Percentiles rank a stretch among this genome's conserved stretches.
phyloP scores from a whole-genome alignment of 176 grass and related monocot genomes.

The Poa annua region DNA sequence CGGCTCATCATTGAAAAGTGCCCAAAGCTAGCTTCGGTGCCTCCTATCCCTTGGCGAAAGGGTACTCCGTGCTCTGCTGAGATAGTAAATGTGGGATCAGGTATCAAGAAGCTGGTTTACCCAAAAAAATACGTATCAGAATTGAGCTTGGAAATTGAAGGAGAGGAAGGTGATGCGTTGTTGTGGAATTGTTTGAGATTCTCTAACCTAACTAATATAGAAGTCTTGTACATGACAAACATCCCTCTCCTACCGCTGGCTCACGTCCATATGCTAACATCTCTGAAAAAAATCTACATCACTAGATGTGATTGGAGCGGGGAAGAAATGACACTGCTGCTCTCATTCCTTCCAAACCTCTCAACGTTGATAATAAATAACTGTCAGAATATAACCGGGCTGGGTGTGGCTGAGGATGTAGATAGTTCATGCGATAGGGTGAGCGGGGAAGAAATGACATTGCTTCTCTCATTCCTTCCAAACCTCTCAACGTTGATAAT shows the following conservation, averaged over 20 bases:
- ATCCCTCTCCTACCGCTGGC: too few relatives aligned
- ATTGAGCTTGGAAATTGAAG: too few relatives aligned
- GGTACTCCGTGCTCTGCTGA: neutral
- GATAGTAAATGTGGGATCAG: neutral
- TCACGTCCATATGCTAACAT: neutral
- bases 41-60: neutral
- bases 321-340: neutral
- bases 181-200: neutral
- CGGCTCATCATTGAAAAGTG: neutral
- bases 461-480: neutral
- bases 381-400: neutral
- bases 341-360: neutral
- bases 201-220: neutral
- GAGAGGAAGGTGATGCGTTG: fast-evolving
- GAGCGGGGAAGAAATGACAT: neutral
- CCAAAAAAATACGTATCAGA: too few relatives aligned
- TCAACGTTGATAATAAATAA: fast-evolving
- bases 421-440: neutral
- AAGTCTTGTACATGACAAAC: too few relatives aligned
- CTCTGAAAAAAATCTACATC: fast-evolving
- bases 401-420: neutral
- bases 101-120: neutral
- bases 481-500: fast-evolving
- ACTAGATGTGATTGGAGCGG: neutral
- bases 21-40: neutral